A percentile compares a stretch with the other conserved stretches of the same genome.
Evolutionary conservation across 2,329 filamentous ascomycete genomes (phyloP).

Genomic region (Ceratocystis papillata): DNA sequence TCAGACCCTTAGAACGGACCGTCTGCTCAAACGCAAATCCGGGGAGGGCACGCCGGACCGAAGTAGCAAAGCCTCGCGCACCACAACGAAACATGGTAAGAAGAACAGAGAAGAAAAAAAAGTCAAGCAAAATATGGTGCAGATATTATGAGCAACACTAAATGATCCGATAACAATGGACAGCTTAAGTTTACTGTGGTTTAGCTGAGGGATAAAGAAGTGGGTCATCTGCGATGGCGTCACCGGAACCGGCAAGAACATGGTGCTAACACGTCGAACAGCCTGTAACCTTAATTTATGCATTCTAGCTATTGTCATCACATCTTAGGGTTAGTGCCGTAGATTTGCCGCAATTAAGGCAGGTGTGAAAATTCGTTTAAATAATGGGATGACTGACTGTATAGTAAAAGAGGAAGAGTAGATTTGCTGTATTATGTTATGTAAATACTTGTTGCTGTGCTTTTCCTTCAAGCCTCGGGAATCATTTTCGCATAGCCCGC

Average conservation of each 20-base stretch:
- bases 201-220: conserved; percentile 16
- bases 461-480: background rate
- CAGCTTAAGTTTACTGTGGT: background rate
- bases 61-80: conserved; percentile 55
- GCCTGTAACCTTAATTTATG: background rate
- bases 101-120: background rate
- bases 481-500: conserved; percentile 56
- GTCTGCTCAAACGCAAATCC: conserved; percentile 67
- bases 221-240: conserved; percentile 23
- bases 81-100: conserved; percentile 57
- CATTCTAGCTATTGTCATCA: background rate
- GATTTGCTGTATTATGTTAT: background rate
- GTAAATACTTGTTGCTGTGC: background rate
- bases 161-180: background rate
- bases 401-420: background rate
- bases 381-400: too few species aligned
- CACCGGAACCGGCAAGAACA: conserved; percentile 18
- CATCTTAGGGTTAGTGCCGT: background rate
- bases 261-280: background rate
- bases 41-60: conserved; percentile 48
- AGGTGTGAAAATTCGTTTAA: background rate
- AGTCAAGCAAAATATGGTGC: background rate
- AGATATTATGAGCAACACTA: background rate
- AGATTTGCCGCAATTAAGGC: background rate
- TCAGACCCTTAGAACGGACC: conserved; percentile 60